Percentiles rank a stretch among this genome's conserved stretches.
phyloP scores from a whole-genome alignment of 2,329 filamentous ascomycete genomes.

The Aspergillus chevalieri region DNA sequence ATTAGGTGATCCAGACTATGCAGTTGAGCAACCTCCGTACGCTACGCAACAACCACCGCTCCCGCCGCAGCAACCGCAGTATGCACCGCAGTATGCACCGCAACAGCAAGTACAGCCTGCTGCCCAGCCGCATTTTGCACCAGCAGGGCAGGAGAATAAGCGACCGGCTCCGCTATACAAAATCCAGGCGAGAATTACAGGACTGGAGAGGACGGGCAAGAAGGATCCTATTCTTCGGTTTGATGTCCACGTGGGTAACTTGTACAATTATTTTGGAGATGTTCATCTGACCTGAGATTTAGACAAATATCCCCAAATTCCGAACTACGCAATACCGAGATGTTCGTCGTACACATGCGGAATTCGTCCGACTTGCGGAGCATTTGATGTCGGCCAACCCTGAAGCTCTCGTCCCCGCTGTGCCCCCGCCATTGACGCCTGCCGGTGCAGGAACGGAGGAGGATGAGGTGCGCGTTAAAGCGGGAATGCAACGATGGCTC shows the following conservation, averaged over 20 bases:
- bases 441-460: constrained; percentile 94
- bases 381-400: constrained; percentile 97
- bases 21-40: constrained; percentile 32
- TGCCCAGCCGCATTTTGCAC: constrained; percentile 45
- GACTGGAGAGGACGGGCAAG: constrained; percentile 83
- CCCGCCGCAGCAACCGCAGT: constrained; percentile 26
- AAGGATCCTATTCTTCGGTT: constrained; percentile 94
- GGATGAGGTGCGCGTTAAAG: constrained; percentile 84
- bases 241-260: constrained; percentile 77
- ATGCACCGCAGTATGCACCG: constrained; percentile 31
- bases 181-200: constrained; percentile 90
- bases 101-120: constrained; percentile 38
- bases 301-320: constrained; percentile 99
- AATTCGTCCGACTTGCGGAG: constrained; percentile 93
- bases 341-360: constrained; percentile 87
- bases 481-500: constrained; percentile 86
- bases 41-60: constrained; percentile 32
- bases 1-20: constrained; percentile 31
- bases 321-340: constrained; percentile 97
- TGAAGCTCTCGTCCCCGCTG: constrained; percentile 86
- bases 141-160: constrained; percentile 29
- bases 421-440: constrained; percentile 88
- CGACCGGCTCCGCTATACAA: constrained; percentile 65
- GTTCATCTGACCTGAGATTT: constrained; percentile 1
- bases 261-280: neutral